These are phyloP conservation scores for Galerina sulciceps DNA, from an alignment of 768 basidiomycete species.

Conservation along the genomic window DNA sequence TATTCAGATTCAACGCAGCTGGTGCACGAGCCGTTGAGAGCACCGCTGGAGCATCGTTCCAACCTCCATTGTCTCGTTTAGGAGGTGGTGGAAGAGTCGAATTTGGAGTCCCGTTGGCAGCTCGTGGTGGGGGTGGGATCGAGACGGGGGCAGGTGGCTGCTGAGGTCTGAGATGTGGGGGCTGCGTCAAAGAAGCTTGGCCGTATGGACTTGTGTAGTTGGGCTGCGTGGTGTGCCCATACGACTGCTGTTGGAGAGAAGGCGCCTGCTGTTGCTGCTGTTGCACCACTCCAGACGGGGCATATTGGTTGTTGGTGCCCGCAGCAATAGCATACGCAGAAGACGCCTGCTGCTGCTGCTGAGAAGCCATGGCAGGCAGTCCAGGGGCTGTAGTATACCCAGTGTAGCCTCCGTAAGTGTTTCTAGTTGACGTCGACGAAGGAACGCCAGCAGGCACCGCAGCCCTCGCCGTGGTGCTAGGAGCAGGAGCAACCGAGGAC, in stretches of 20 bases:
- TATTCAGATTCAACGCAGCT: conserved; percentile 47
- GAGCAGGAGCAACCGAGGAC: conserved; percentile 19
- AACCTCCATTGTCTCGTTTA: conserved; percentile 78
- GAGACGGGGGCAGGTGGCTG: conserved; percentile 38
- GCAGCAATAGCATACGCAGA: conserved; percentile 20
- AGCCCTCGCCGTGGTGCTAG: conserved; percentile 9
- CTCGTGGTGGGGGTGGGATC: conserved; percentile 37
- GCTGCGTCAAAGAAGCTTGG: conserved; percentile 36
- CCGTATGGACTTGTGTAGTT: conserved; percentile 37
- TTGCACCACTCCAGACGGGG: background rate
- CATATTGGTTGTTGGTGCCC: conserved; percentile 17
- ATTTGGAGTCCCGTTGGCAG: conserved; percentile 30
- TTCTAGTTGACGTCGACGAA: conserved; percentile 12
- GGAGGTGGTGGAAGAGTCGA: conserved; percentile 45
- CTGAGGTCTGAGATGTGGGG: conserved; percentile 41
- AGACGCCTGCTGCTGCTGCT: background rate
- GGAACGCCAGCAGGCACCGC: background rate
- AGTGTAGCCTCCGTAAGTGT: conserved; percentile 20
- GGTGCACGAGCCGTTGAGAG: conserved; percentile 54
- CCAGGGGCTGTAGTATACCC: conserved; percentile 25
- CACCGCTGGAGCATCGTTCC: conserved; percentile 86
- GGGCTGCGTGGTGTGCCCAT: conserved; percentile 9
- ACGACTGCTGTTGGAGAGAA: conserved; percentile 10
- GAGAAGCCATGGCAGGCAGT: conserved; percentile 1
- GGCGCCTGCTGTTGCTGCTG: background rate